Evolutionary conservation across 73 alveolate species (phyloP).

Genomic region (Durusdinium trenchii): DNA sequence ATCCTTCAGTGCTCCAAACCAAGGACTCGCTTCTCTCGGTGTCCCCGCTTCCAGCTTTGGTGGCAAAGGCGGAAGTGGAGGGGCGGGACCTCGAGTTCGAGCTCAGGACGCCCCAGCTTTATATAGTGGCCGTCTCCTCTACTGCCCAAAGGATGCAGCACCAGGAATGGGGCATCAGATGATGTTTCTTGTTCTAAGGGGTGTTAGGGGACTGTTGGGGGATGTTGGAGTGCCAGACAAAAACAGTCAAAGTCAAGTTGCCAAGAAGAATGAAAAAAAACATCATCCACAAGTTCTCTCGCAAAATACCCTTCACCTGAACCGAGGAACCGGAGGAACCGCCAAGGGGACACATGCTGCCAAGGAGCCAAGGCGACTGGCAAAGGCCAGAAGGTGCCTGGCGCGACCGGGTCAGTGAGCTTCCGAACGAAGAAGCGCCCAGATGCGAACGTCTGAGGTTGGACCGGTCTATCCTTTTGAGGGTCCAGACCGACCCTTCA

Average conservation of each 20-base stretch:
- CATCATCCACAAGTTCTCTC: neutral
- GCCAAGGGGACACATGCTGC: neutral
- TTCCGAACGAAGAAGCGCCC: no score
- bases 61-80: slow-evolving; percentile 78
- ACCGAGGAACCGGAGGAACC: neutral
- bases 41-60: slow-evolving; percentile 10
- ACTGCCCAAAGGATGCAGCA: no score
- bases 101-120: neutral
- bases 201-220: no score
- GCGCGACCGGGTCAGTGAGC: no score
- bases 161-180: no score
- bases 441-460: no score
- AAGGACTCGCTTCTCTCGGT: no score
- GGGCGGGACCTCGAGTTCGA: slow-evolving; percentile 39
- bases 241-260: no score
- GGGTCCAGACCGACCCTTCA: neutral
- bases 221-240: no score
- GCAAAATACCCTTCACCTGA: neutral
- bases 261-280: neutral
- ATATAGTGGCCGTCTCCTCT: no score
- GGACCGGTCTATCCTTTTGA: neutral
- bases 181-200: no score
- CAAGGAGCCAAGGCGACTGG: neutral
- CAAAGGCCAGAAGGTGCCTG: slow-evolving; percentile 65
- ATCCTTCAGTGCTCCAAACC: no score